These are phyloP conservation scores for Silene coronaria DNA, from an alignment of 179 eudicot genomes.

Conservation along the genomic window DNA sequence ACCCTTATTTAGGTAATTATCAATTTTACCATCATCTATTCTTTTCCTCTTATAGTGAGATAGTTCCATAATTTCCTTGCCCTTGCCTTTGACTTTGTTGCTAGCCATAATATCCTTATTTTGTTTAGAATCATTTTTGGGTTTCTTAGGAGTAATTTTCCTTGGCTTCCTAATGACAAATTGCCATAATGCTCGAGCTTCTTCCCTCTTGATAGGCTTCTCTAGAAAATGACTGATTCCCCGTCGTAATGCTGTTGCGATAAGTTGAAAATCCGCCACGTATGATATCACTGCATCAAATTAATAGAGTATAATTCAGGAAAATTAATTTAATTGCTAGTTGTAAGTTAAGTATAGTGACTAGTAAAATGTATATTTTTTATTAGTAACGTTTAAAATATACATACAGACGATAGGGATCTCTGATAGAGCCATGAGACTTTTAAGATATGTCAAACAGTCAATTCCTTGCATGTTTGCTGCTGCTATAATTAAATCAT, in stretches of 20 bases:
- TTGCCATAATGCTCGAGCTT: constrained; percentile 31
- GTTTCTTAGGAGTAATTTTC: background rate
- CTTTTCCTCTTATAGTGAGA: constrained; percentile 14
- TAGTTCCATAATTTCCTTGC: constrained; percentile 8
- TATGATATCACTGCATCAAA: constrained; percentile 27
- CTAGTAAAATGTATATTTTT: too few relatives aligned
- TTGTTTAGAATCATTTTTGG: background rate
- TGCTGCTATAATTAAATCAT: constrained; percentile 30
- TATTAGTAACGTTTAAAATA: too few relatives aligned
- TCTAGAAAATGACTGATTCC: constrained; percentile 26
- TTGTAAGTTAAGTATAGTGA: background rate
- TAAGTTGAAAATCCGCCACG: constrained; percentile 9
- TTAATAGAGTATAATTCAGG: background rate
- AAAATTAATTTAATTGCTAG: too few relatives aligned
- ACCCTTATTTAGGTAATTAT: background rate
- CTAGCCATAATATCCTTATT: background rate
- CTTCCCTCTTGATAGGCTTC: constrained; percentile 22
- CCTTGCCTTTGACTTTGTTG: constrained; percentile 5
- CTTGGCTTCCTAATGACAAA: constrained; percentile 18
- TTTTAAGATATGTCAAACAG: constrained; percentile 20
- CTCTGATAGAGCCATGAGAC: background rate
- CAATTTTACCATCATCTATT: background rate
- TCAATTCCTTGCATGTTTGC: constrained; percentile 28
- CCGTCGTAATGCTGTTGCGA: constrained; percentile 5
- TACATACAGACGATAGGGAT: constrained; percentile 31